Evolutionary conservation across 2,329 filamentous ascomycete species (phyloP), one percentile per base, ranked within the genome.

Genomic region (Zalaria obscura): DNA sequence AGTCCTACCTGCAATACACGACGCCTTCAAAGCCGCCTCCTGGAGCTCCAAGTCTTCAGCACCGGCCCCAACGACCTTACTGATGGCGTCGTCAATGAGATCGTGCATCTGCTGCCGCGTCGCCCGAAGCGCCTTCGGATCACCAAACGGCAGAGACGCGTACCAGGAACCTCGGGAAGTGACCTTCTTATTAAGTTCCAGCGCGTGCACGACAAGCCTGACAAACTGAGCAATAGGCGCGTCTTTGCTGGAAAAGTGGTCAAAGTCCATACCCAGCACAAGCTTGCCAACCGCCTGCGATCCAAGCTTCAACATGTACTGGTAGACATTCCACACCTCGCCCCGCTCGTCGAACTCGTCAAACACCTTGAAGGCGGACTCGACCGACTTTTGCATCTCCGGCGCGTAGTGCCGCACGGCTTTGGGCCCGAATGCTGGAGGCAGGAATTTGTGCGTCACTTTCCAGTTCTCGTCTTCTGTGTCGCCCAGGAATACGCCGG

Each of bases 341-440:
- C 49, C 58, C 11, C 55, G 54, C 28, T 65, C 54, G 46, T 75
- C 73, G 0, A 79, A 59, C 38, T 55, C 44, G 40, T 69, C 66
- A 38, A 68, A 67, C 1, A 67, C 59, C 3, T 58, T 60, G 50
- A 70, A 76, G 0, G 70, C 55, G 11, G 67, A 59, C 47, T 75
- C 66, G 2, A 73, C 63, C 0, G 68, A 69, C 37, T 62, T 54
- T 46, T 77, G 72, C 72, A 80, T 78, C 0, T 64, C 67, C 0
- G 75, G 73, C 0, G 72, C 66, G 45, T 79, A 78, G 48, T 78
- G 75, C 1, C 70, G 62, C 4, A 79, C 73, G 0, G 75, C 75
- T 50, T 75, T 76, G 28, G 75, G 74, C 0, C 68, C 67, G 7
- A 79, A 59, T 0, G 72, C 69, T 0, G 76, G 74, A 0, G 75